phyloP scores from a whole-genome alignment of 345 rosid genomes.

The Combretum micranthum region DNA sequence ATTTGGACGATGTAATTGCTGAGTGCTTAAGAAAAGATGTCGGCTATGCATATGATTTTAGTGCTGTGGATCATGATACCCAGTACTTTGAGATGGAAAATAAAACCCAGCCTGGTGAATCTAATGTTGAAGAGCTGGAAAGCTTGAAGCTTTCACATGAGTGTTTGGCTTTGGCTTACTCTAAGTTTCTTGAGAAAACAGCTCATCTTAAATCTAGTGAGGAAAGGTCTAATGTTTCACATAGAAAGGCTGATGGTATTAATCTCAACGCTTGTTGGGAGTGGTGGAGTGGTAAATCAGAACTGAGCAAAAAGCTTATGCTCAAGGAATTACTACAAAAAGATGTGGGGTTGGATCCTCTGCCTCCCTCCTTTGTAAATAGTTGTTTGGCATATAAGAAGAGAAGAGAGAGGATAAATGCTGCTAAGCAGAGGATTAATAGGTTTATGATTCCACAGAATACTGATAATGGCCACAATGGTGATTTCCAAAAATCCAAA shows the following conservation, averaged over 20 bases:
- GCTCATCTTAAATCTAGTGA: slow-evolving; percentile 2
- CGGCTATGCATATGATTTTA: slow-evolving; percentile 21
- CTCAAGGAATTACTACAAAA: slow-evolving; percentile 58
- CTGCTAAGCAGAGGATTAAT: slow-evolving; percentile 53
- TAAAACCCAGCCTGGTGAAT: slow-evolving; percentile 3
- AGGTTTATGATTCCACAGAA: slow-evolving; percentile 37
- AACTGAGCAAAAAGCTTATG: slow-evolving; percentile 59
- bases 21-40: slow-evolving; percentile 44
- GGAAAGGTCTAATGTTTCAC: slow-evolving; percentile 8
- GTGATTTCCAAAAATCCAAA: not conserved
- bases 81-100: slow-evolving; percentile 25
- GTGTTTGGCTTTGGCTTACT: slow-evolving; percentile 35
- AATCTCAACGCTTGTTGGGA: slow-evolving; percentile 23
- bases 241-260: slow-evolving; percentile 10
- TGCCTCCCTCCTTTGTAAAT: slow-evolving; percentile 68
- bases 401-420: slow-evolving; percentile 56
- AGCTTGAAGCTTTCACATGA: slow-evolving; percentile 42
- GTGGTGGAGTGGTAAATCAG: slow-evolving; percentile 84
- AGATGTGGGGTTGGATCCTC: slow-evolving; percentile 54
- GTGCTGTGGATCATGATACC: slow-evolving; percentile 14
- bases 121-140: slow-evolving; percentile 5
- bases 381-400: slow-evolving; percentile 36
- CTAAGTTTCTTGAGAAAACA: slow-evolving; percentile 26
- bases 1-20: slow-evolving; percentile 24
- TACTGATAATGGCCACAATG: slow-evolving; percentile 12